These are phyloP conservation scores for Bathelium albidoporum DNA, from an alignment of 495 filamentous ascomycete genomes.

Conservation along the genomic window DNA sequence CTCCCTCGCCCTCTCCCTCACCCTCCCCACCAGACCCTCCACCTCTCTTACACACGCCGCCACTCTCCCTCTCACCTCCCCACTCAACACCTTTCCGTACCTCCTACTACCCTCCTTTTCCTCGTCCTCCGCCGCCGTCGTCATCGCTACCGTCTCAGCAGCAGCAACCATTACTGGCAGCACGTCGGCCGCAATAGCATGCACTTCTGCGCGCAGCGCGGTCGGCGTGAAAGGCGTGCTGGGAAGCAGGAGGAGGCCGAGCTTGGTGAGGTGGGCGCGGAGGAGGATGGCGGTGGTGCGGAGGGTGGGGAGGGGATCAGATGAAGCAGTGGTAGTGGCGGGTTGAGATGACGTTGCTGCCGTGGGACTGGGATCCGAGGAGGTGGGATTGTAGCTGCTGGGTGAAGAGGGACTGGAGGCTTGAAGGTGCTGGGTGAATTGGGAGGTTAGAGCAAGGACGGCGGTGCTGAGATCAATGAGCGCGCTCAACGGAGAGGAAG, in stretches of 20 bases:
- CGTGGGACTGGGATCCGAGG: too few species aligned
- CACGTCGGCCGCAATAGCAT: constrained; percentile 52
- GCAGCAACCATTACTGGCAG: constrained; percentile 63
- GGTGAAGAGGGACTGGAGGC: constrained; percentile 17
- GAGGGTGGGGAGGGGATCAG: constrained; percentile 50
- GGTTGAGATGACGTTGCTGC: constrained; percentile 27
- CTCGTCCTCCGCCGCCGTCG: too few species aligned
- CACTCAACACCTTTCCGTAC: constrained; percentile 10
- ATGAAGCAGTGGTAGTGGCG: constrained; percentile 12
- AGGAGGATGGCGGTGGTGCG: constrained; percentile 56
- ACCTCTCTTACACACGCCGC: constrained; percentile 40
- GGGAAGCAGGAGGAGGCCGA: constrained; percentile 66
- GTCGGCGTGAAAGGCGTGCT: constrained; percentile 74
- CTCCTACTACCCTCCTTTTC: too few species aligned
- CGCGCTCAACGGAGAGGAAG: background rate
- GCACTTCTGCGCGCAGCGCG: constrained; percentile 56
- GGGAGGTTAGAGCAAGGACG: constrained; percentile 23
- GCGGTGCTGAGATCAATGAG: constrained; percentile 25
- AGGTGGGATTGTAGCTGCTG: too few species aligned
- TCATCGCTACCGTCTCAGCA: constrained; percentile 54
- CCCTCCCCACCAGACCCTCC: constrained; percentile 30
- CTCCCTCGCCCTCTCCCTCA: constrained; percentile 30
- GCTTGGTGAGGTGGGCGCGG: constrained; percentile 71
- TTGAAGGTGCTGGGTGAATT: constrained; percentile 20
- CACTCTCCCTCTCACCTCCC: constrained; percentile 27